Base-by-base conservation (phyloP, 1,139 yeast genomes). In the Kodamaea sp. region DNA sequence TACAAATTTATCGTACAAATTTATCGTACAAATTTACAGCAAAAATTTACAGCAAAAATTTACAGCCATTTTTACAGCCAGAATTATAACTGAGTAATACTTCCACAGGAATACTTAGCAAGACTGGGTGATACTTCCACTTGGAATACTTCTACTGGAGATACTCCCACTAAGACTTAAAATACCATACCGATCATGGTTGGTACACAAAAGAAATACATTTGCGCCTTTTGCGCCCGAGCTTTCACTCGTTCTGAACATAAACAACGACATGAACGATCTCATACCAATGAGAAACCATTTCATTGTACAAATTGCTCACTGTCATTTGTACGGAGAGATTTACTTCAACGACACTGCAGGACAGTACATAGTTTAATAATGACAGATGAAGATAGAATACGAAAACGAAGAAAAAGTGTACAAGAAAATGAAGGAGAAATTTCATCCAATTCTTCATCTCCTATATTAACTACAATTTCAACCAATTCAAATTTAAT, bases 221-320 rank as follows among this genome's bases (percentile, higher is more conserved):
- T 82, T 28, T 86, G 95, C 62, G 81, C 85, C 22, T 85, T 79
- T 56, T 86, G 95, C 53, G 87, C 89, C 31, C 68, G 89, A 50
- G 85, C 89, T 1, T 86, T 86, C 55, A 81, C 90, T 7, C 67
- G 95, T 35, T 79, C 87, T 22, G 95, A 86, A 55, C 95, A 86
- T 58, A 79, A 84, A 54, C 79, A 84, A 40, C 75, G 95, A 36
- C 95, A 86, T 54, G 95, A 86, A 56, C 65, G 94, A 28, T 82
- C 90, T 2, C 95, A 86, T 54, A 84, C 92, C 20, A 85, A 85
- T 52, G 89, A 84, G 50, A 81, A 86, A 48, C 94, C 94, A 0
- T 85, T 83, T 62, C 84, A 81, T 47, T 85, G 95, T 51, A 67
- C 77, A 31, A 74, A 79, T 36, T 85, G 94, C 53, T 73, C 82